Conservation (phyloP, 228 moss, liverwort and hornwort genomes). For the Sphagnum magellanicum region DNA sequence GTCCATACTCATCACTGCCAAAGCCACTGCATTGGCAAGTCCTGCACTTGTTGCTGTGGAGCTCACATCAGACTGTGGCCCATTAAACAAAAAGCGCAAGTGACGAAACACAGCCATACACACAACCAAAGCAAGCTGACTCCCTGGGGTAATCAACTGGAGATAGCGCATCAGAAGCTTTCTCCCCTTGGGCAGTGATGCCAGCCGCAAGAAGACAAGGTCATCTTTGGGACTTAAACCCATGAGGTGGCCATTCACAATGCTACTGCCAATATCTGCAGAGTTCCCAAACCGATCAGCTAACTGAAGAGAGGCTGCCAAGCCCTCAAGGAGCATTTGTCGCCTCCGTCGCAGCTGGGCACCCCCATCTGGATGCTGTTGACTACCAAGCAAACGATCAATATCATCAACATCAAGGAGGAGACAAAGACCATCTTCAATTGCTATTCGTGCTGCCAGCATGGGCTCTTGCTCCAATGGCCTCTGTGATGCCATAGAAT, state of each 20-base stretch:
- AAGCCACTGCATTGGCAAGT: conserved; percentile 70
- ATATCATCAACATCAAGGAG: conserved; percentile 97
- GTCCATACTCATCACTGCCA: conserved; percentile 71
- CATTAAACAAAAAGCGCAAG: conserved; percentile 82
- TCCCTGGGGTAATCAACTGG: conserved; percentile 71
- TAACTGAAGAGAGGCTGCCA: conserved; percentile 77
- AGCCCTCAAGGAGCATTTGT: conserved; percentile 70
- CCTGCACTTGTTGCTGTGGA: conserved; percentile 51
- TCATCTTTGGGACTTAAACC: conserved; percentile 51
- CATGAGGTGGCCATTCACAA: conserved; percentile 39
- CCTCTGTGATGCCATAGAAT: conserved; percentile 54
- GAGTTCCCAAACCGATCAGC: conserved; percentile 49
- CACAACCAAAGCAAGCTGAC: conserved; percentile 72
- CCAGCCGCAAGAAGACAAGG: conserved; percentile 72
- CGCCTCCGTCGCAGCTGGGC: conserved; percentile 64
- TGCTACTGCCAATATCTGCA: conserved; percentile 44
- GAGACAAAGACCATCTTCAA: conserved; percentile 90
- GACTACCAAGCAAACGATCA: conserved; percentile 61
- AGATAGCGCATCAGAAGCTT: conserved; percentile 81
- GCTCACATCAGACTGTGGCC: conserved; percentile 66
- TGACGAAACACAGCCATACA: conserved; percentile 81
- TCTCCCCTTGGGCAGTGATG: conserved; percentile 81
- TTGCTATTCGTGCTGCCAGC: conserved; percentile 91
- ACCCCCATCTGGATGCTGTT: conserved; percentile 84
- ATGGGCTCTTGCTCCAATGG: conserved; percentile 97